Base-by-base conservation (phyloP, 164 flowering plant species). In the Tinospora cordifolia region DNA sequence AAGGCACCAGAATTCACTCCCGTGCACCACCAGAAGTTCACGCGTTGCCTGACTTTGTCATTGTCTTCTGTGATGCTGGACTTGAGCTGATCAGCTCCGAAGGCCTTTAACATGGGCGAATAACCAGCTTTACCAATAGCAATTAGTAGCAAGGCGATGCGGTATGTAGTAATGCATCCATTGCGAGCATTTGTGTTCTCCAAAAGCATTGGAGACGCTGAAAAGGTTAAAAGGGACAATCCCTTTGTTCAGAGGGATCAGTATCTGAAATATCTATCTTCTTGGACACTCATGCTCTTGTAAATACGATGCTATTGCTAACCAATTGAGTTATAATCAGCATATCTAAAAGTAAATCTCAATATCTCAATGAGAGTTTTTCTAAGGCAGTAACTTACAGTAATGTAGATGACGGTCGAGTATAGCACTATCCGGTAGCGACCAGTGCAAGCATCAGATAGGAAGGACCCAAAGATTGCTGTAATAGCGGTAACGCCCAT, bases 121-220 rank as follows among this genome's bases (percentile, higher is more conserved):
- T 69, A 41, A 26, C 72, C 70, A n/a, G 75, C 78, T 47, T 72
- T 69, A 58, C 78, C 78, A 9, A 72, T 12, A 40, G 75, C 71
- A n/a, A 72, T 65, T 22, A 76, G 75, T 44, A 76, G 27, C 66
- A 76, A 24, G 30, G 69, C 71, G 34, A 67, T 13, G 24, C 51
- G 51, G 66, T 68, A 68, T 15, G 68, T 14, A 8, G 27, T 15
- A 36, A 67, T 26, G 21, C 67, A 44, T 36, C 62, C 51, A 26
- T 12, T 27, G 22, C 19, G 40, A 6, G 57, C 54, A 41, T 46
- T 71, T 49, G 44, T 70, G 57, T 36, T 47, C 38, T 63, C 47
- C 40, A 26, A 49, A 63, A 30, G 46, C 25, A 22, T 63, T 15
- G 60, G 60, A 21, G 67, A 71, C 8, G 73, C 73, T 71, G 73